phyloP scores from a whole-genome alignment of 352 stramenopile species.

The Globisporangium emineosum region DNA sequence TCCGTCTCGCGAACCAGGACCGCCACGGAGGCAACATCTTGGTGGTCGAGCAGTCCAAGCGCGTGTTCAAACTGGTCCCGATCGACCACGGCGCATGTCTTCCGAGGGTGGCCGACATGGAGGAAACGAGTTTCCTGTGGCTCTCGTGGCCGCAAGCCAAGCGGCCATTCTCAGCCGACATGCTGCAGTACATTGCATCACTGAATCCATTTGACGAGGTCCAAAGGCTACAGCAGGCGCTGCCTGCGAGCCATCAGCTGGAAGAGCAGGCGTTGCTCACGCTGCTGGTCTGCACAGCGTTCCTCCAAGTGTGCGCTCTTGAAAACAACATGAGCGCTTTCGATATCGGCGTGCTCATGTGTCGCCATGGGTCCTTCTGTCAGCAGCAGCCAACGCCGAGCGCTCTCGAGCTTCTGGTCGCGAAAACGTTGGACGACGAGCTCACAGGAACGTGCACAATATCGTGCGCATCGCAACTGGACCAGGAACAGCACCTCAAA shows the following conservation, averaged over 20 bases:
- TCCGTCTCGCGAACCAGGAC: slow-evolving; percentile 79
- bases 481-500: slow-evolving; percentile 8
- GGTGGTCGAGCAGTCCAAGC: slow-evolving; percentile 26
- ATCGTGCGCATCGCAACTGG: neutral
- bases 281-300: slow-evolving; percentile 40
- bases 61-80: slow-evolving; percentile 45
- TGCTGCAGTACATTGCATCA: slow-evolving; percentile 32
- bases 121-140: slow-evolving; percentile 71
- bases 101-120: slow-evolving; percentile 36
- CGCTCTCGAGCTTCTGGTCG: slow-evolving; percentile 38
- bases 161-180: slow-evolving; percentile 32
- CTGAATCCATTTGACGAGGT: slow-evolving; percentile 36
- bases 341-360: slow-evolving; percentile 61
- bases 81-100: slow-evolving; percentile 82
- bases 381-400: slow-evolving; percentile 31
- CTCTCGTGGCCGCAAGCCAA: slow-evolving; percentile 65
- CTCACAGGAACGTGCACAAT: neutral
- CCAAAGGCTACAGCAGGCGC: slow-evolving; percentile 26
- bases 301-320: slow-evolving; percentile 52
- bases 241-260: slow-evolving; percentile 23
- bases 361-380: slow-evolving; percentile 26
- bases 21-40: slow-evolving; percentile 79
- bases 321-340: slow-evolving; percentile 40
- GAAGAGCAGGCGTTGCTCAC: slow-evolving; percentile 45
- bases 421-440: slow-evolving; percentile 13